Conservation (phyloP, 2,329 filamentous ascomycete genomes). For the Xylaria multiplex region DNA sequence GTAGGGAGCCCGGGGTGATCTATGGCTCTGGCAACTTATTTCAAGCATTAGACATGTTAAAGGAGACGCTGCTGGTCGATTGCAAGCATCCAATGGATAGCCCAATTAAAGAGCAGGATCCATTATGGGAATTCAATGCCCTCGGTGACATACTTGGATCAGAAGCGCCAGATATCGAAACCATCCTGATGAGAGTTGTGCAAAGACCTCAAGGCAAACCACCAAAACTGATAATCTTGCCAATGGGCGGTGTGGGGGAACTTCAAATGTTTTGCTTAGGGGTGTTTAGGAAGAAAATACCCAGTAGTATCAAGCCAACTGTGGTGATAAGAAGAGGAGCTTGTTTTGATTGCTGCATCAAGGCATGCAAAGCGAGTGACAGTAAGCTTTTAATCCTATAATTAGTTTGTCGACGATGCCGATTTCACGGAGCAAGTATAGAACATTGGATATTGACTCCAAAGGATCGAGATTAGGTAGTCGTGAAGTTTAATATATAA, state of each 20-base stretch:
- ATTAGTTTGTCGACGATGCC: neutral
- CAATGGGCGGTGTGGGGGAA: neutral
- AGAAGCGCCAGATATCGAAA: too few relatives aligned
- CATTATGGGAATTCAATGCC: too few relatives aligned
- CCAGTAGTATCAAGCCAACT: too few relatives aligned
- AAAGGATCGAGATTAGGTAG: too few relatives aligned
- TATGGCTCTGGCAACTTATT: neutral
- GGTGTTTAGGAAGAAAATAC: too few relatives aligned
- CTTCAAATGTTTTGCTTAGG: slow-evolving; percentile 19
- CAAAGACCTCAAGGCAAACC: too few relatives aligned
- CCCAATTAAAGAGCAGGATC: too few relatives aligned
- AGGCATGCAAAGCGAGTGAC: neutral
- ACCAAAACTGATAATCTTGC: neutral
- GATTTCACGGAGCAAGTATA: too few relatives aligned
- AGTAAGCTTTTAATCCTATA: neutral
- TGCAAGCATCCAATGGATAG: slow-evolving; percentile 4
- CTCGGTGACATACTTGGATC: too few relatives aligned
- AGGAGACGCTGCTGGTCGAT: neutral
- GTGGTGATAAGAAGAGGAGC: neutral
- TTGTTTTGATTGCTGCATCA: slow-evolving; percentile 2
- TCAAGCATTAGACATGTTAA: neutral
- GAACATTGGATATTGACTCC: too few relatives aligned
- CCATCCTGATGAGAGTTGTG: too few relatives aligned
- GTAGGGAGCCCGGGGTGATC: neutral
- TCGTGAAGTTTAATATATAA: too few relatives aligned